These are phyloP conservation scores for Stellera chamaejasme DNA, from an alignment of 345 rosid species.

Conservation along the genomic window DNA sequence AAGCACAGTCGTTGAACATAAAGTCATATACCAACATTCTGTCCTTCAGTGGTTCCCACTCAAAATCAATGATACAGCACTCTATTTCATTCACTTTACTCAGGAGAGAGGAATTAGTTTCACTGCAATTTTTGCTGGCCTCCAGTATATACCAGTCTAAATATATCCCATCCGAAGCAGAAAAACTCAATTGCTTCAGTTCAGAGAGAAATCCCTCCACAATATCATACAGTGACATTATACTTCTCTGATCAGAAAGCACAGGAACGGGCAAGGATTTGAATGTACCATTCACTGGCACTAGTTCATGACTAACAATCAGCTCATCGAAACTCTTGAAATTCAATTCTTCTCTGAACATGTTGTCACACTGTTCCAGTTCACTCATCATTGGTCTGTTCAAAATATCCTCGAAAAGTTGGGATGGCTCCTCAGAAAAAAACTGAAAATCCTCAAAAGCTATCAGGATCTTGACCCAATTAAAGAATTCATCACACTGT, in stretches of 20 bases:
- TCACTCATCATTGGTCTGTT: constrained; percentile 26
- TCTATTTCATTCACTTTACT: constrained; percentile 31
- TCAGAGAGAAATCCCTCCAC: constrained; percentile 34
- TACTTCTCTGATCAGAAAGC: constrained; percentile 32
- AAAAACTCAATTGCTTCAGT: constrained; percentile 37
- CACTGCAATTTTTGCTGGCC: constrained; percentile 34
- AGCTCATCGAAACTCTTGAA: constrained; percentile 60
- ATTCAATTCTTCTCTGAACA: constrained; percentile 50
- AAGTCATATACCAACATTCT: constrained; percentile 40
- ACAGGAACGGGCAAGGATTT: constrained; percentile 71
- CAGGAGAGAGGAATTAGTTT: constrained; percentile 21
- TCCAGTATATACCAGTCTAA: constrained; percentile 78
- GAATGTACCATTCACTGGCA: constrained; percentile 60
- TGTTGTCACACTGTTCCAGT: constrained; percentile 32
- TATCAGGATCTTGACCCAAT: constrained; percentile 17
- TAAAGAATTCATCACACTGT: constrained; percentile 18
- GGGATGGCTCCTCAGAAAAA: constrained; percentile 37
- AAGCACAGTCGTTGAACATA: constrained; percentile 41
- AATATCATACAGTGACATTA: constrained; percentile 31
- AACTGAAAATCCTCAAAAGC: constrained; percentile 51
- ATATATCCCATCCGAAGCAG: constrained; percentile 78
- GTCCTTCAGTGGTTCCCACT: constrained; percentile 30
- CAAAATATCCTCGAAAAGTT: constrained; percentile 32
- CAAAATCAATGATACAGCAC: constrained; percentile 23
- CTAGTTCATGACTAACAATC: constrained; percentile 65